Evolutionary conservation across 495 filamentous ascomycete genomes (phyloP).

Genomic region (Bathelium albidoporum): DNA sequence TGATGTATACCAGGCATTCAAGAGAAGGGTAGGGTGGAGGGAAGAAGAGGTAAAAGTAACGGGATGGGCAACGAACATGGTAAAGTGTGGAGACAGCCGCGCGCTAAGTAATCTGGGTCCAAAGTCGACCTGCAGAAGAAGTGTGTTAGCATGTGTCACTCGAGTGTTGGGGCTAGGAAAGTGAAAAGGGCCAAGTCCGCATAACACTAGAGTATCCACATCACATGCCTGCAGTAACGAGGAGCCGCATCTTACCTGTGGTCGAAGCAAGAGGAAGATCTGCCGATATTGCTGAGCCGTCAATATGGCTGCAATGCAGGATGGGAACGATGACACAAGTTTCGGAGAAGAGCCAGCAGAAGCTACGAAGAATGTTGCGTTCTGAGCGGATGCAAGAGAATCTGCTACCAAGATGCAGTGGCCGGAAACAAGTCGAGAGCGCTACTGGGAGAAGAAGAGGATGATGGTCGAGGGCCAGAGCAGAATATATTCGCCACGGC

Average conservation of each 20-base stretch:
- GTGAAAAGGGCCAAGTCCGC: background rate
- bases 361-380: slow-evolving; percentile 14
- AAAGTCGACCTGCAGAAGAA: background rate
- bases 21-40: background rate
- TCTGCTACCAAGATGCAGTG: slow-evolving; percentile 4
- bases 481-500: background rate
- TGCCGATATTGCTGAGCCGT: background rate
- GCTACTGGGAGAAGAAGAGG: slow-evolving; percentile 2
- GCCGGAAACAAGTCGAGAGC: slow-evolving; percentile 7
- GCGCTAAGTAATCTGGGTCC: background rate
- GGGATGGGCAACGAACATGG: slow-evolving; percentile 2
- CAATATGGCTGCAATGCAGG: slow-evolving; percentile 1
- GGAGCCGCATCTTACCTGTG: background rate
- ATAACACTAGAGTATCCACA: background rate
- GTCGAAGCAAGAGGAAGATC: slow-evolving; percentile 2
- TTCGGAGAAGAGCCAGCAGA: slow-evolving; percentile 8
- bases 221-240: background rate
- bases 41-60: background rate
- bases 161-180: background rate
- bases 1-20: background rate
- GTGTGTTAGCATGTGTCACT: background rate
- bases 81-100: background rate
- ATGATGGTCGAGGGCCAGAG: background rate
- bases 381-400: slow-evolving; percentile 12
- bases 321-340: slow-evolving; percentile 1